Evolutionary conservation across 2,329 filamentous ascomycete species (phyloP), one percentile per base, ranked within the genome.

Genomic region (Cladobotryum mycophilum): DNA sequence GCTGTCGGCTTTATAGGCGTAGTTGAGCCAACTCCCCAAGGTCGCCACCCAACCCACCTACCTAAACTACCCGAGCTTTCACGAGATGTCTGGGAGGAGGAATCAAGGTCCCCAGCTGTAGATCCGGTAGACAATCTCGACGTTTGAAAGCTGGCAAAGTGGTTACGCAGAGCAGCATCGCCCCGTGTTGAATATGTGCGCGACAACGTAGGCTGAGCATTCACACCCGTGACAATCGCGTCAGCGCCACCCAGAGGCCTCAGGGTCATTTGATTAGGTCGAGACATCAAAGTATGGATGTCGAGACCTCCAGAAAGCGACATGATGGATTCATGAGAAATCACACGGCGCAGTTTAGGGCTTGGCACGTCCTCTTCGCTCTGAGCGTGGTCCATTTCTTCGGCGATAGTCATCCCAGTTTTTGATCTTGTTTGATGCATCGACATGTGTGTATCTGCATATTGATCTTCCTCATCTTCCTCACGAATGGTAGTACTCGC

Each of bases 291-390:
- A 0, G 87, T 90, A 65, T 95, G 90, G 45, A 96, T 95, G 63
- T 96, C 92, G 65, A 96, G 85, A 2, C 90, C 90, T 4, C 89
- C 90, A 0, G 85, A 82, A 2, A 96, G 79, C 0, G 91, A 96
- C 58, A 96, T 80, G 54, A 96, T 84, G 15, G 89, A 95, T 64
- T 96, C 91, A 59, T 95, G 89, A 1, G 91, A 96, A 2, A 82
- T 64, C 3, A 82, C 77, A 33, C 86, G 84, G 38, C 81, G 86
- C 4, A 91, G 67, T 2, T 68, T 67, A 48, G 70, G 72, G 50
- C 65, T 67, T 58, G 71, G 69, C 58, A 61, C 66, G 55, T 56
- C 65, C 48, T 67, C 68, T 40, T 66, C 68, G 42, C 65, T 67
- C 56, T 61, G 61, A 47, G 58, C 67, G 40, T 53, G 57, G 40